Percentiles rank a stretch among this genome's conserved stretches.
phyloP scores from a whole-genome alignment of 768 basidiomycete species.

The Boletus pseudopeckii region DNA sequence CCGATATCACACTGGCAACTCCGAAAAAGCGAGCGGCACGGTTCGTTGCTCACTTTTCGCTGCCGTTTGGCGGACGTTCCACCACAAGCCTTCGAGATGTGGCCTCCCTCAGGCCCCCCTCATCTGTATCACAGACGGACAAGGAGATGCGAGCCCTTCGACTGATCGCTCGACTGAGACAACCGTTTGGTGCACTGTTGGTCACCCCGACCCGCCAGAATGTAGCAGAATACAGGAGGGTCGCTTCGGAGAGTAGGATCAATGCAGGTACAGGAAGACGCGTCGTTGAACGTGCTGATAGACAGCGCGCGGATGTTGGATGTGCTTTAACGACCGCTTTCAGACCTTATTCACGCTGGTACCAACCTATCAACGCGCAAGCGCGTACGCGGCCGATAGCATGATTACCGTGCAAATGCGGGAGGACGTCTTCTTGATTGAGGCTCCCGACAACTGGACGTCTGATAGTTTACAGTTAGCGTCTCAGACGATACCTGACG shows the following conservation, averaged over 20 bases:
- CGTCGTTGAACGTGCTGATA: not conserved
- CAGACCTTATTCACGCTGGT: too few relatives aligned
- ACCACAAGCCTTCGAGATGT: not conserved
- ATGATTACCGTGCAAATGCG: too few relatives aligned
- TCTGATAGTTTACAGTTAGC: too few relatives aligned
- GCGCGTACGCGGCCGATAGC: too few relatives aligned
- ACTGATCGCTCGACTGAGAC: not conserved
- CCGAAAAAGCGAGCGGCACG: not conserved
- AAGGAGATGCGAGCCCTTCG: not conserved
- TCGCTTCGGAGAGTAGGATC: conserved; percentile 6
- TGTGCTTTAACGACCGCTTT: not conserved
- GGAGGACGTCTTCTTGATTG: too few relatives aligned
- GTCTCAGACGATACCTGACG: too few relatives aligned
- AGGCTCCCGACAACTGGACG: too few relatives aligned
- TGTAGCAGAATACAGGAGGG: conserved; percentile 5
- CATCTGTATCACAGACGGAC: not conserved
- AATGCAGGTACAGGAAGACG: conserved; percentile 1
- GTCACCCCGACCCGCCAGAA: conserved; percentile 1
- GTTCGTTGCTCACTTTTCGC: not conserved
- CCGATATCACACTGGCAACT: too few relatives aligned
- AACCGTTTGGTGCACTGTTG: conserved; percentile 10
- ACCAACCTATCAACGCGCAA: too few relatives aligned
- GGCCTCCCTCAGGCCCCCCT: not conserved
- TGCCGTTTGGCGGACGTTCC: not conserved
- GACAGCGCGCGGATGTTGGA: conserved; percentile 1